Conservation (phyloP, 2,329 filamentous ascomycete genomes). For the Aspergillus aculeatinus region DNA sequence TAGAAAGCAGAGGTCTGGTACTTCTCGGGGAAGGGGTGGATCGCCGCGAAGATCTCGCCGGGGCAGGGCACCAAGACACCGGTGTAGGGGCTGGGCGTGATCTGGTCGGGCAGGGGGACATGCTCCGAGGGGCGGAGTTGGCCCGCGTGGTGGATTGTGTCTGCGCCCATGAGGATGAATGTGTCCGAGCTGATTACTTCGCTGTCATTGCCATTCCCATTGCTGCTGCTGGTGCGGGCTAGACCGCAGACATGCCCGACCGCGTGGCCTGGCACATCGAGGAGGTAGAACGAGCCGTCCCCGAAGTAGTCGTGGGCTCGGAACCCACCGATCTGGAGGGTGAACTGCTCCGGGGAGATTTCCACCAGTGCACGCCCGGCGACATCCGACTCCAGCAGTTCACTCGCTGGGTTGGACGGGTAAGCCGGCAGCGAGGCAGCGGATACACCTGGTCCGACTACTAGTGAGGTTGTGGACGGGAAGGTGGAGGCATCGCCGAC, state of each 20-base stretch:
- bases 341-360: slow-evolving; percentile 11
- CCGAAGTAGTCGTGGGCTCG: slow-evolving; percentile 52
- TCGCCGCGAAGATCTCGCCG: neutral
- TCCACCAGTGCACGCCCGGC: slow-evolving; percentile 18
- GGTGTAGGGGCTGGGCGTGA: neutral
- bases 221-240: slow-evolving; percentile 19
- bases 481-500: slow-evolving; percentile 47
- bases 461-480: slow-evolving; percentile 37
- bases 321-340: slow-evolving; percentile 33
- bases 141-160: slow-evolving; percentile 26
- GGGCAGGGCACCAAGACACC: neutral
- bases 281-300: slow-evolving; percentile 57
- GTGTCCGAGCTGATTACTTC: neutral
- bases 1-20: neutral
- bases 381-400: slow-evolving; percentile 10
- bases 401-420: slow-evolving; percentile 18
- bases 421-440: slow-evolving; percentile 18
- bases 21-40: neutral
- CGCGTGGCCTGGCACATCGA: slow-evolving; percentile 39
- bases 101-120: neutral
- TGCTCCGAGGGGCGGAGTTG: slow-evolving; percentile 31
- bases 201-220: neutral
- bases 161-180: slow-evolving; percentile 30
- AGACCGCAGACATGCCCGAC: slow-evolving; percentile 17
- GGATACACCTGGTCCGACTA: slow-evolving; percentile 24